A percentile compares a stretch with the other conserved stretches of the same genome.
phyloP scores from a whole-genome alignment of 2,329 filamentous ascomycete genomes.

The Pyrenochaeta sp. region DNA sequence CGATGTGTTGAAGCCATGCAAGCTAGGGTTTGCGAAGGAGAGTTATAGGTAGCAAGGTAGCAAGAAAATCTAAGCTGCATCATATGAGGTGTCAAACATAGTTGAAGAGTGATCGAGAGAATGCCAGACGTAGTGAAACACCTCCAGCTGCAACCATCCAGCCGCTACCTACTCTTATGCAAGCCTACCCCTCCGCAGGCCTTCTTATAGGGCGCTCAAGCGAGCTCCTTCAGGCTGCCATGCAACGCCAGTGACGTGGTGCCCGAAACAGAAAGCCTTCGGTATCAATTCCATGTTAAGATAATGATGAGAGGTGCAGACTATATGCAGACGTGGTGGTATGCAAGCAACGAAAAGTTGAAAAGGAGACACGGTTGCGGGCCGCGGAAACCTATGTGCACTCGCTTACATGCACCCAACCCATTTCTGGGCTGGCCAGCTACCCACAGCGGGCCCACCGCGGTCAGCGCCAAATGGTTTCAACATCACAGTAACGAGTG shows the following conservation, averaged over 20 bases:
- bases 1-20: no score
- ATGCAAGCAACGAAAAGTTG: background rate
- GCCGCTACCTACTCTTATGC: slow-evolving; percentile 18
- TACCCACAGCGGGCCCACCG: slow-evolving; percentile 16
- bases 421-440: slow-evolving; percentile 2
- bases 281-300: background rate
- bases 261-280: background rate
- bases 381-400: slow-evolving; percentile 12
- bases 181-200: slow-evolving; percentile 7
- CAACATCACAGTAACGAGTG: slow-evolving; percentile 28
- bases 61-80: background rate
- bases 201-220: slow-evolving; percentile 8
- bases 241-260: background rate
- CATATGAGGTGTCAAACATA: background rate
- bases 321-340: background rate
- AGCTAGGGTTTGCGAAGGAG: no score
- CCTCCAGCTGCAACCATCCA: slow-evolving; percentile 13
- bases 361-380: background rate
- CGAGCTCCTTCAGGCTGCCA: slow-evolving; percentile 1
- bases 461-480: slow-evolving; percentile 11
- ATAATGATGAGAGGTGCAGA: background rate
- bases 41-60: background rate
- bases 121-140: slow-evolving; percentile 18
- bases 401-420: slow-evolving; percentile 17
- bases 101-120: slow-evolving; percentile 8